A percentile compares a stretch with the other conserved stretches of the same genome.
phyloP scores from a whole-genome alignment of 2,329 filamentous ascomycete species.

The Trichoderma koningiopsis region DNA sequence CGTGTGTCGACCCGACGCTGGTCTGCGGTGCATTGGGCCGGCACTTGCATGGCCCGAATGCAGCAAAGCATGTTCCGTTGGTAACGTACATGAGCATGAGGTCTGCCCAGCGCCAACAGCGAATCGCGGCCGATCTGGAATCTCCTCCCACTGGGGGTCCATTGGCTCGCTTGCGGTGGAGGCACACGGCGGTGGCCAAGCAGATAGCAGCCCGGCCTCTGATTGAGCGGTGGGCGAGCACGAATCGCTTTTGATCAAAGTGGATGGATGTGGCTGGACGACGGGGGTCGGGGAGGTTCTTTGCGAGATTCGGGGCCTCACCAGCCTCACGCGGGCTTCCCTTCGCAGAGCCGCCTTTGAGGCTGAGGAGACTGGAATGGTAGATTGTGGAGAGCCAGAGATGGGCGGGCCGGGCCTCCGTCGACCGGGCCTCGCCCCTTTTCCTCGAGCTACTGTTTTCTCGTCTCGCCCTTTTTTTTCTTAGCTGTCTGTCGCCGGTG shows the following conservation, averaged over 20 bases:
- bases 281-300: not conserved
- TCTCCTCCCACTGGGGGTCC: not conserved
- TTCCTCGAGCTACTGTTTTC: not conserved
- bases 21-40: constrained; percentile 26
- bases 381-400: constrained; percentile 6
- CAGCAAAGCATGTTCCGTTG: constrained; percentile 23
- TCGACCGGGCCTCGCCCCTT: constrained; percentile 4
- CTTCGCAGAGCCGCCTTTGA: constrained; percentile 22
- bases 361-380: not conserved
- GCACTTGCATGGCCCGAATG: constrained; percentile 26
- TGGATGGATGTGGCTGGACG: constrained; percentile 11
- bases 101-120: constrained; percentile 1
- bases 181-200: constrained; percentile 15
- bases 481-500: not conserved
- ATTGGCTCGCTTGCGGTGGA: constrained; percentile 24
- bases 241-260: not conserved
- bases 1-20: constrained; percentile 29
- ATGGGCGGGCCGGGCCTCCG: constrained; percentile 22
- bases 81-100: not conserved
- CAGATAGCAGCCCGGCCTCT: constrained; percentile 8
- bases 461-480: not conserved
- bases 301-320: not conserved
- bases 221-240: constrained; percentile 18
- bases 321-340: not conserved
- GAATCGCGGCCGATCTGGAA: not conserved